Evolutionary conservation across 768 basidiomycete genomes (phyloP), one percentile per base, ranked within the genome.

Genomic region (Auriscalpium vulgare): DNA sequence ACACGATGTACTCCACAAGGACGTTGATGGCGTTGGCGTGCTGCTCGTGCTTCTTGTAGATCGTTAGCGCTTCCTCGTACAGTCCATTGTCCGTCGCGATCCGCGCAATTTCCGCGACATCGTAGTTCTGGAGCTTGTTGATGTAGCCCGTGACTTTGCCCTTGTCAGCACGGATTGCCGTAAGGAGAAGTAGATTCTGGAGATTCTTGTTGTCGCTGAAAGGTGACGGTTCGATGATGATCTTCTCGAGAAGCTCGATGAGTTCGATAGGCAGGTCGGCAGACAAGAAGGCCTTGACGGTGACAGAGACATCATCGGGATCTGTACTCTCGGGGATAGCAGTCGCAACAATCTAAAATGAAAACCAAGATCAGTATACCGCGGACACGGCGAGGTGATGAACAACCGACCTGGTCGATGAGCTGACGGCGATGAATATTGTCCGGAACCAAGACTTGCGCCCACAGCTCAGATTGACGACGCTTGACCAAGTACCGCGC

Each of bases 91-190:
- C 95, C 23, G 89, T 95, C 0, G 97, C 95, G 67, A 99, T 97
- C 73, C 87, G 85, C 19, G 97, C 94, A 57, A 99, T 99, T 66
- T 98, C 97, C 45, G 81, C 83, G 52, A 86, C 80, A 67, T 99
- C 95, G 66, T 97, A 98, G 68, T 95, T 92, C 69, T 93, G 84
- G 36, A 99, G 81, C 71, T 95, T 95, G 78, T 94, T 92, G 78
- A 99, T 97, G 69, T 98, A 98, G 34, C 87, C 85, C 61, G 97
- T 92, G 47, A 99, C 97, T 73, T 97, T 97, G 67, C 95, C 95
- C 74, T 97, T 97, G 74, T 98, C 97, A 4, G 95, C 90, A 55
- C 94, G 90, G 65, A 99, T 91, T 48, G 97, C 93, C 8, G 97
- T 99, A 59, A 99, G 78, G 64, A 99, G 78, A 54, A 99, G 74